Evolutionary conservation across 352 stramenopile species (phyloP).

Genomic region (Vaucheria bursata): DNA sequence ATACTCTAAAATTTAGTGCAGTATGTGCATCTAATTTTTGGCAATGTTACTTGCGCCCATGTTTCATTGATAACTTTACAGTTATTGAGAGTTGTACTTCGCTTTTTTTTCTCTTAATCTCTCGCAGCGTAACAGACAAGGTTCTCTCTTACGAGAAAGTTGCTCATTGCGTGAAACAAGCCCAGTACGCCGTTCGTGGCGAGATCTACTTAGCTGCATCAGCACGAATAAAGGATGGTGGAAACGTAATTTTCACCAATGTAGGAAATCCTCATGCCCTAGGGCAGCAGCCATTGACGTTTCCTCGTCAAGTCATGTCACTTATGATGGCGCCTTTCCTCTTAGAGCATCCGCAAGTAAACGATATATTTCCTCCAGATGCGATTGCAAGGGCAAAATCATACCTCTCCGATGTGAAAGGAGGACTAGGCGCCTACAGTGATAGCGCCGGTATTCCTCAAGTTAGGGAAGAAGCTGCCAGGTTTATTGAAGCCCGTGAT

Average conservation of each 20-base stretch:
- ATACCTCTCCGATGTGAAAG: constrained; percentile 72
- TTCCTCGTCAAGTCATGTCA: constrained; percentile 67
- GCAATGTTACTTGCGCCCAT: too few relatives aligned
- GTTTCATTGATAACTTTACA: too few relatives aligned
- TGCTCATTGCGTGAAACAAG: constrained; percentile 51
- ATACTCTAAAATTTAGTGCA: too few relatives aligned
- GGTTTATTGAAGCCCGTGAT: constrained; percentile 73
- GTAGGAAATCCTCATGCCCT: constrained; percentile 94
- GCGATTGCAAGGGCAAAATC: constrained; percentile 71
- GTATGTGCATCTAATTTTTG: too few relatives aligned
- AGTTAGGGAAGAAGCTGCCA: constrained; percentile 67
- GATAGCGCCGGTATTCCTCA: constrained; percentile 72
- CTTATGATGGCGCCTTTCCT: constrained; percentile 77
- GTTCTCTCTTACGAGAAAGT: constrained; percentile 50
- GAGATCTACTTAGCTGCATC: constrained; percentile 56
- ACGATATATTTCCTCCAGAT: constrained; percentile 69
- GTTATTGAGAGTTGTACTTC: too few relatives aligned
- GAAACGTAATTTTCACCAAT: constrained; percentile 93
- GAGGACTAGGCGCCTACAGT: constrained; percentile 74
- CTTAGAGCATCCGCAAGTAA: constrained; percentile 65
- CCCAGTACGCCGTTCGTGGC: constrained; percentile 75
- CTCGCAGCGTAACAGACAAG: constrained; percentile 6
- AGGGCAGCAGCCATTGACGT: constrained; percentile 82
- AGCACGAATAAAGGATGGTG: constrained; percentile 57
- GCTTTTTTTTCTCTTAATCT: neutral